These are phyloP conservation scores for Elongisporangium undulatum DNA, from an alignment of 352 stramenopile species.

Conservation along the genomic window DNA sequence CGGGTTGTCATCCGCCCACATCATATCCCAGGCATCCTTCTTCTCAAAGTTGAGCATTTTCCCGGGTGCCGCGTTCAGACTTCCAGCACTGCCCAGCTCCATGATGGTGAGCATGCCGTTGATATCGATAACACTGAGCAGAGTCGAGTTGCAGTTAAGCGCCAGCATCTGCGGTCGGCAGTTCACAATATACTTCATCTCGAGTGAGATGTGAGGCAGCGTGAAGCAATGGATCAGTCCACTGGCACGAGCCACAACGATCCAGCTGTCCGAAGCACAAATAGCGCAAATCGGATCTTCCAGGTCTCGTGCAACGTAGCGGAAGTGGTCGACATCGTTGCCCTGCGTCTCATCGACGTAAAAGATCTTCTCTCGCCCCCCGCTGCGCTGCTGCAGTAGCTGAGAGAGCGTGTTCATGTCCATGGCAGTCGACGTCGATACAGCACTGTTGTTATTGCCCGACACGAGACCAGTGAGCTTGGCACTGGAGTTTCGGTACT, in stretches of 20 bases:
- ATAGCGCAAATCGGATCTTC: conserved; percentile 87
- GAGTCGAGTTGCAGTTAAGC: conserved; percentile 88
- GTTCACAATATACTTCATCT: conserved; percentile 89
- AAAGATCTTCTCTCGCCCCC: conserved; percentile 85
- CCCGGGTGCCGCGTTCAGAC: conserved; percentile 50
- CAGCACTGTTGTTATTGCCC: conserved; percentile 9
- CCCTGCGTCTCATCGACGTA: conserved; percentile 86
- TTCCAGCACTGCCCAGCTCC: conserved; percentile 65
- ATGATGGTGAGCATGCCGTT: conserved; percentile 85
- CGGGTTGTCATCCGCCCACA: conserved; percentile 91
- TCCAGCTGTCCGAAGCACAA: conserved; percentile 77
- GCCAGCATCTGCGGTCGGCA: conserved; percentile 75
- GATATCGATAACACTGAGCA: conserved; percentile 89
- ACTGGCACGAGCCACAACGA: conserved; percentile 79
- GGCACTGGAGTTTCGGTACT: conserved; percentile 86
- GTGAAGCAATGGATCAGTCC: conserved; percentile 89
- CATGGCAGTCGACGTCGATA: conserved; percentile 26
- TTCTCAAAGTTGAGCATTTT: conserved; percentile 82
- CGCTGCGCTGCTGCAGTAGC: conserved; percentile 44
- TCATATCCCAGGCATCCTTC: conserved; percentile 90
- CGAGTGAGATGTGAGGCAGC: conserved; percentile 88
- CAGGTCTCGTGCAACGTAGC: conserved; percentile 57
- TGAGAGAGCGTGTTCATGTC: conserved; percentile 64
- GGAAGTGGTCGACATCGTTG: conserved; percentile 69
- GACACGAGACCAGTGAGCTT: conserved; percentile 68